Base-by-base conservation (phyloP, 371 early-diverging fungal species). In the Mortierella sp. region DNA sequence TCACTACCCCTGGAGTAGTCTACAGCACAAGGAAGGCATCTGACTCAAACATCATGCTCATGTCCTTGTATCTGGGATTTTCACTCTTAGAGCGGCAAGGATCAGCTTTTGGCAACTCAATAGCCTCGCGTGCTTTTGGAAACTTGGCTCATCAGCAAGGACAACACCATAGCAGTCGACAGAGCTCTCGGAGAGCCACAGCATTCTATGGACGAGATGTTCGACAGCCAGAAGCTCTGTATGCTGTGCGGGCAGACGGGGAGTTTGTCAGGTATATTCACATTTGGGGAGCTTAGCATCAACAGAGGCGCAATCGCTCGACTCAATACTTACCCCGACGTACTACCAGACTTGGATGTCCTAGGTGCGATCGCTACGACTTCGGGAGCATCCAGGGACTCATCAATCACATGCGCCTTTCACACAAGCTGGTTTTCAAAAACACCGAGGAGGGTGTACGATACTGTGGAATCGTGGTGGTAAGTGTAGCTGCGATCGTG, bases 321-420 rank as follows among this genome's bases (percentile, higher is more conserved):
- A 29, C 39, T 24, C 13, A 17, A 16, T 31, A 43, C 13, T 43
- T n/a, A 29, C n/a, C 1, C 21, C 39, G 39, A 25, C 9, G 12
- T 14, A 34, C 31, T 6, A 19, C 41, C 53, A 86, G 86, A 31
- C 60, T 88, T 51, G 81, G 83, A 2, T 88, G 88, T 71, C 88
- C 88, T 51, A 76, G 60, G 2, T 88, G 88, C 63, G 81, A 84
- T 16, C 78, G 86, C 24, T 83, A 85, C 21, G 86, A 90, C 50
- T 94, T 95, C 78, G 82, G 83, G 16, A 91, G 86, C 62, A 82
- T 87, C 37, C 92, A 90, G 67, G 94, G 94, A 1, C 93, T 95
- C 65, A 70, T 93, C 31, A 92, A 91, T 56, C 95, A 95, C 73
- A 91, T 90, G 72, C 82, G 94, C 31, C 78, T 89, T 28, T 82